phyloP scores from a whole-genome alignment of 495 filamentous ascomycete genomes.

The Filosporella fistucella region DNA sequence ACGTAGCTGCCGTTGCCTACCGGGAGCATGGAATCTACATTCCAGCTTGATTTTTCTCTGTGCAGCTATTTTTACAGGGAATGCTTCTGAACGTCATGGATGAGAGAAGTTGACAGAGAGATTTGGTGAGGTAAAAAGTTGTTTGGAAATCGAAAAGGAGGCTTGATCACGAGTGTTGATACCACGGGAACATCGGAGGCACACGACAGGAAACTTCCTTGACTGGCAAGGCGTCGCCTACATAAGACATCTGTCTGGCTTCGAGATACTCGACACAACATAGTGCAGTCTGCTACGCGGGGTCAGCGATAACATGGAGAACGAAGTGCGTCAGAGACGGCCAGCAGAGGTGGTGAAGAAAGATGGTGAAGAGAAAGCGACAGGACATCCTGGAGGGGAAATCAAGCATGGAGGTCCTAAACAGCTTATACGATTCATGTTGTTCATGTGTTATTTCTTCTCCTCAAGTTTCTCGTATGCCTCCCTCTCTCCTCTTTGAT shows the following conservation, averaged over 20 bases:
- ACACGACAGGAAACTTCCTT: constrained; percentile 16
- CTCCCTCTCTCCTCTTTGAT: constrained; percentile 4
- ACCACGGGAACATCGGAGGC: constrained; percentile 11
- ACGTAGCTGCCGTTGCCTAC: not conserved
- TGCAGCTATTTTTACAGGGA: no score
- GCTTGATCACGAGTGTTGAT: no score
- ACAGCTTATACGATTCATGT: constrained; percentile 60
- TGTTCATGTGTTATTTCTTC: constrained; percentile 62
- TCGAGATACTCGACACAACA: not conserved
- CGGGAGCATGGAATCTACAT: not conserved
- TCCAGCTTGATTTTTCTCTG: not conserved
- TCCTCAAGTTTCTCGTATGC: constrained; percentile 29
- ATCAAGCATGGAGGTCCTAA: constrained; percentile 63
- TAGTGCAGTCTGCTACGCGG: not conserved
- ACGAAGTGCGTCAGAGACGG: constrained; percentile 17
- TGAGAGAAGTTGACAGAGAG: no score
- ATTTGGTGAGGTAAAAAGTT: no score
- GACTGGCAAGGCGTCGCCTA: no score
- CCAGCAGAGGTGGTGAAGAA: not conserved
- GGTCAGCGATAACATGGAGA: constrained; percentile 13
- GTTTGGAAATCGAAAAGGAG: no score
- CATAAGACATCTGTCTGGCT: no score
- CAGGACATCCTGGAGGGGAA: constrained; percentile 54
- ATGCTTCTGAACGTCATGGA: no score
- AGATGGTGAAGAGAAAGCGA: constrained; percentile 1